Conservation (phyloP, 495 filamentous ascomycete species). For the Margaritispora aquatica region DNA sequence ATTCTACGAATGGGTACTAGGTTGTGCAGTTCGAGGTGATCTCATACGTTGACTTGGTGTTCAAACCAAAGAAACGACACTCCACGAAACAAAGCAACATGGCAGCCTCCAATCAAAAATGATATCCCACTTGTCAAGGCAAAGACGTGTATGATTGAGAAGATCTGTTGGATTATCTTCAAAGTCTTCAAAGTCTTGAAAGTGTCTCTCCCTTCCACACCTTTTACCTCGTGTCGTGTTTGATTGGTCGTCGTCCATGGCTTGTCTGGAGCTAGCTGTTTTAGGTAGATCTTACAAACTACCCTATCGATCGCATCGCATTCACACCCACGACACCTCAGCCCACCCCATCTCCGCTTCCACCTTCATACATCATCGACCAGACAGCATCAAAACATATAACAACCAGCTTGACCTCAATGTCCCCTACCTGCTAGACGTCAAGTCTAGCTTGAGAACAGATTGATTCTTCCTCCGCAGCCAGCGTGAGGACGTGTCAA, state of each 20-base stretch:
- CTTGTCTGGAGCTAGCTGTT: not conserved
- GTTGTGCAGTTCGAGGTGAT: no score
- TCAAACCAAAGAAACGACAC: no score
- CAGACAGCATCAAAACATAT: not conserved
- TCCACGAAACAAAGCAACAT: no score
- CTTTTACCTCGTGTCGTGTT: not conserved
- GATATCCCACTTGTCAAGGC: no score
- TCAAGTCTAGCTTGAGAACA: conserved; percentile 23
- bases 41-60: no score
- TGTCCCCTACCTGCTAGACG: conserved; percentile 25
- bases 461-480: conserved; percentile 23
- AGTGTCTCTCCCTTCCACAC: not conserved
- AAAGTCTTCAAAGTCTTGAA: no score
- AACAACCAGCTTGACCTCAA: conserved; percentile 5
- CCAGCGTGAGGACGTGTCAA: conserved; percentile 23
- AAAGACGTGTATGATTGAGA: no score
- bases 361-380: not conserved
- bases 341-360: not conserved
- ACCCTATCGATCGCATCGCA: not conserved
- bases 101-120: no score
- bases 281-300: not conserved
- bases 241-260: not conserved
- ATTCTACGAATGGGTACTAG: no score
- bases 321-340: not conserved
- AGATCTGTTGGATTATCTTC: no score